A percentile compares a stretch with the other conserved stretches of the same genome.
These are phyloP conservation scores for Alternaria incomplexa DNA, from an alignment of 2,329 filamentous ascomycete species.

Conservation along the genomic window DNA sequence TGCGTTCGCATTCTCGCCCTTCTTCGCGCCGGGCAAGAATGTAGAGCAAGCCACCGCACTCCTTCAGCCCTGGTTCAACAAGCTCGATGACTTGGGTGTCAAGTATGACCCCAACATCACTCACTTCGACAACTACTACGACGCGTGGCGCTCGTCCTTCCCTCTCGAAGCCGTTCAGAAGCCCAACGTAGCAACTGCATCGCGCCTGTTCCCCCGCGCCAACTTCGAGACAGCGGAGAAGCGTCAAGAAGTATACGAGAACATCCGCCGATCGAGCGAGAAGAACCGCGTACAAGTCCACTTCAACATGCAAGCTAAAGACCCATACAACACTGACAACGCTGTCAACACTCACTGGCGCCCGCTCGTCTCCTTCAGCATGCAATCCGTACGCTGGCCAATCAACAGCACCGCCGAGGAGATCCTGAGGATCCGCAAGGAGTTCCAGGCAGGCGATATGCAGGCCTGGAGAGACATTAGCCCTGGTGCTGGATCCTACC, in stretches of 20 bases:
- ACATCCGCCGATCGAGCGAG: constrained; percentile 41
- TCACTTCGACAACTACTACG: constrained; percentile 40
- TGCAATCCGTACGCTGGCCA: constrained; percentile 43
- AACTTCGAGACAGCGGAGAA: constrained; percentile 44
- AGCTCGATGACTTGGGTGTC: constrained; percentile 36
- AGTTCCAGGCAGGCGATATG: constrained; percentile 36
- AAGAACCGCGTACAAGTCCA: constrained; percentile 44
- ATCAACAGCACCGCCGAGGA: constrained; percentile 36
- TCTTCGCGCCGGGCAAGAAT: constrained; percentile 44
- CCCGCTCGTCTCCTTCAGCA: constrained; percentile 30
- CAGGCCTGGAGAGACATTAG: constrained; percentile 43
- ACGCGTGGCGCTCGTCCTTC: constrained; percentile 43
- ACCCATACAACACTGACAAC: constrained; percentile 37
- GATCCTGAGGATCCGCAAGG: constrained; percentile 31
- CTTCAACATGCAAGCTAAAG: constrained; percentile 45
- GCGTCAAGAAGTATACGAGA: constrained; percentile 36
- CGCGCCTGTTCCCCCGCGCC: constrained; percentile 41
- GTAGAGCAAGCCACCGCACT: constrained; percentile 37
- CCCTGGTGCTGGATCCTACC: constrained; percentile 37
- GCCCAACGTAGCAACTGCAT: constrained; percentile 41
- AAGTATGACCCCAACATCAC: constrained; percentile 44
- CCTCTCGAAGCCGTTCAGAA: constrained; percentile 44
- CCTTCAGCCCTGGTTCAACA: constrained; percentile 41
- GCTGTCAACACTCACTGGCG: constrained; percentile 42
- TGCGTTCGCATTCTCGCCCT: constrained; percentile 42